Conservation (phyloP, 106 monocot genomes). For the Cymbidium sinense region DNA sequence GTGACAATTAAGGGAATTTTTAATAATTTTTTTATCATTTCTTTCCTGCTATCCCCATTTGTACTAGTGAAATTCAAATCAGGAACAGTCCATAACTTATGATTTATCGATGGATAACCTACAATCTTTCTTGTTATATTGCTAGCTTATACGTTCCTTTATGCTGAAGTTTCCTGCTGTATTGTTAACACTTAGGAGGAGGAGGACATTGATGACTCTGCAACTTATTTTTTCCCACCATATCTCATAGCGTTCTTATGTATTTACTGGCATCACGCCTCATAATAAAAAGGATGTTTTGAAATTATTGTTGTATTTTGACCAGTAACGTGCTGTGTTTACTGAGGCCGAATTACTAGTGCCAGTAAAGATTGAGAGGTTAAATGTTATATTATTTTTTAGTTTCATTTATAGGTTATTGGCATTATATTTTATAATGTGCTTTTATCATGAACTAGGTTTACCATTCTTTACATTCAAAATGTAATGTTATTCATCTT, state of each 20-base stretch:
- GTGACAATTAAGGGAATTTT: neutral
- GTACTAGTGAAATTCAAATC: neutral
- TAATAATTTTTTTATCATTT: neutral
- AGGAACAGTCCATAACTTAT: neutral
- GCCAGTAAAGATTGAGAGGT: neutral
- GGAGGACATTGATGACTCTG: neutral
- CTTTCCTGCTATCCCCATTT: neutral
- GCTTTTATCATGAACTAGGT: neutral
- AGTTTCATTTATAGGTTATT: neutral
- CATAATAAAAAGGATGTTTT: neutral
- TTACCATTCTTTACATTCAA: neutral
- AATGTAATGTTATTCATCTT: constrained; percentile 1
- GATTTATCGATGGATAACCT: neutral
- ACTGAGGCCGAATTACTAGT: neutral
- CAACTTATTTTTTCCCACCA: neutral
- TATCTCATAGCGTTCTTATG: neutral
- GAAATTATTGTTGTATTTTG: neutral
- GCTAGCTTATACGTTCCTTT: neutral
- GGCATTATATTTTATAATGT: neutral
- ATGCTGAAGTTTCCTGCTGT: neutral
- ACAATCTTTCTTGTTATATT: constrained; percentile 1
- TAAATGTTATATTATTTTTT: neutral
- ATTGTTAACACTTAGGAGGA: neutral
- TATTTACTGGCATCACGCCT: neutral
- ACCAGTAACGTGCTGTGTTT: neutral